A percentile compares a stretch with the other conserved stretches of the same genome.
Evolutionary conservation across 495 filamentous ascomycete species (phyloP).

Genomic region (Neurospora africana): DNA sequence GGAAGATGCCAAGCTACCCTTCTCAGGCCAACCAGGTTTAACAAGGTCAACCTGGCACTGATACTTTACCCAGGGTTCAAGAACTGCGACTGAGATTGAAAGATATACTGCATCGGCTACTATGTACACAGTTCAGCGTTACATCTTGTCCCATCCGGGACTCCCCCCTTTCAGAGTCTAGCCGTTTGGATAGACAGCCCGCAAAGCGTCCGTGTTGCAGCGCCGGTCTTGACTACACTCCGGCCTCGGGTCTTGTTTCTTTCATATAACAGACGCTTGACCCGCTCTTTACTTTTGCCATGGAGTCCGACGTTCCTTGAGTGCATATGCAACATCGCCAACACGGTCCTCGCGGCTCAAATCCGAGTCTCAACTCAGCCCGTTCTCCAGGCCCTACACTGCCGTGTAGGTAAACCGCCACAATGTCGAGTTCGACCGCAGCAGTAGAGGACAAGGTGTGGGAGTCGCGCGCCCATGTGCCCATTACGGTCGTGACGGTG

Average conservation of each 20-base stretch:
- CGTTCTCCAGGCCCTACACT: background rate
- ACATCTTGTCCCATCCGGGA: background rate
- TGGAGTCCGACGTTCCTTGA: background rate
- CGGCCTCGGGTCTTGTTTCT: background rate
- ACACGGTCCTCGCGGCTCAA: background rate
- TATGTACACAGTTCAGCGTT: background rate
- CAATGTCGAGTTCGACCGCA: conserved; percentile 1
- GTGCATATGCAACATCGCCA: background rate
- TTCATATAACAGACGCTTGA: background rate
- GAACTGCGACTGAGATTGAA: background rate
- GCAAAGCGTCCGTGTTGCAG: background rate
- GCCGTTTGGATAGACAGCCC: background rate
- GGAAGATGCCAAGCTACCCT: background rate
- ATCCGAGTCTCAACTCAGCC: background rate
- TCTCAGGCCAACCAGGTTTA: background rate
- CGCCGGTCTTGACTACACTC: background rate
- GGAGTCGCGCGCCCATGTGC: conserved; percentile 14
- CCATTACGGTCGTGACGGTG: conserved; percentile 13
- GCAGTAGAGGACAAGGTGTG: conserved; percentile 4
- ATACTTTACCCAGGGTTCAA: background rate
- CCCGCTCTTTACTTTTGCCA: background rate
- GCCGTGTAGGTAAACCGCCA: background rate
- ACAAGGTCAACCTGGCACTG: background rate
- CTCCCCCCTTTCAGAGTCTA: background rate
- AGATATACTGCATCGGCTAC: background rate